phyloP scores from a whole-genome alignment of 495 filamentous ascomycete genomes.

The Aspergillus ellipticus region DNA sequence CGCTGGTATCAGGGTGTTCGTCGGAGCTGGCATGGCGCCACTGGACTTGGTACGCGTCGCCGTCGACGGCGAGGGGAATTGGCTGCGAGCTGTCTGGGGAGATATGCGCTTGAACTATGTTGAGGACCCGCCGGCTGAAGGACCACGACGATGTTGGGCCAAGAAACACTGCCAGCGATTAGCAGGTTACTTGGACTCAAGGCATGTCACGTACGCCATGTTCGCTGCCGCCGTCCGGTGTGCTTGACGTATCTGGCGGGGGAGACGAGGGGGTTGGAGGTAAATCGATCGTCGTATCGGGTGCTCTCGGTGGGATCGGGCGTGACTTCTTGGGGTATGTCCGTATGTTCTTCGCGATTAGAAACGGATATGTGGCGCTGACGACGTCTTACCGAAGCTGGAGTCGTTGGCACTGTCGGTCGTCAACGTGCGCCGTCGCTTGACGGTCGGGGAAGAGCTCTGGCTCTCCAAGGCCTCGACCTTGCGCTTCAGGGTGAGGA shows the following conservation, averaged over 20 bases:
- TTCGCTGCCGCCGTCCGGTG: constrained; percentile 8
- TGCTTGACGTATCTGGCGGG: constrained; percentile 18
- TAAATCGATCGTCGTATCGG: constrained; percentile 19
- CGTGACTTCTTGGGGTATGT: constrained; percentile 3
- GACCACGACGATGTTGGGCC: constrained; percentile 37
- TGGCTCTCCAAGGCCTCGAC: constrained; percentile 15
- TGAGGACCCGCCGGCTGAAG: constrained; percentile 30
- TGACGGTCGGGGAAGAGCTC: constrained; percentile 2
- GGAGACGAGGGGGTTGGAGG: constrained; percentile 20
- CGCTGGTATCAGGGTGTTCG: constrained; percentile 21
- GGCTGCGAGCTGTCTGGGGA: constrained; percentile 17
- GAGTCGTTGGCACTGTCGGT: neutral
- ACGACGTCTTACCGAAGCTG: constrained; percentile 1
- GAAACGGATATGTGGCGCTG: neutral
- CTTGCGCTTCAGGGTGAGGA: constrained; percentile 20
- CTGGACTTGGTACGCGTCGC: constrained; percentile 28
- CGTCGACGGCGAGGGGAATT: constrained; percentile 25
- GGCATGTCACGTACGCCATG: constrained; percentile 14
- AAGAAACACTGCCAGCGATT: constrained; percentile 21
- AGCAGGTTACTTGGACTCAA: neutral
- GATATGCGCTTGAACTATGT: constrained; percentile 21
- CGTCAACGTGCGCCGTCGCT: constrained; percentile 4
- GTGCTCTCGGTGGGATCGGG: constrained; percentile 6
- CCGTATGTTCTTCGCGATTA: neutral
- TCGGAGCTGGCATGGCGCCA: constrained; percentile 26